These are phyloP conservation scores for Nothophaeocryptopus gaeumannii DNA, from an alignment of 2,329 filamentous ascomycete genomes.

Conservation along the genomic window DNA sequence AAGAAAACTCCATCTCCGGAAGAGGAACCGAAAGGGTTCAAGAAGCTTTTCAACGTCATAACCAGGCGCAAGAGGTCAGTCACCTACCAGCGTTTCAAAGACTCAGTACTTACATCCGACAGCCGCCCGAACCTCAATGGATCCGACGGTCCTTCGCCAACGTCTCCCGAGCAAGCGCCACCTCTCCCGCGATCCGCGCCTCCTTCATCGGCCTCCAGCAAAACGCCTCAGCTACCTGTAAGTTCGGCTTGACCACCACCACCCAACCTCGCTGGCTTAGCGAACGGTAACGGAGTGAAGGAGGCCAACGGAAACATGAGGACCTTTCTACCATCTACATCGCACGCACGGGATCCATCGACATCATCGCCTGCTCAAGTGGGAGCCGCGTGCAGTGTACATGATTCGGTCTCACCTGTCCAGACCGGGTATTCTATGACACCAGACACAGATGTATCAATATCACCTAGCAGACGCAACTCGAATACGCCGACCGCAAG, in stretches of 20 bases:
- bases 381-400: slow-evolving; percentile 10
- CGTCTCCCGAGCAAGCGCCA: background rate
- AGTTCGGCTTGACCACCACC: slow-evolving; percentile 28
- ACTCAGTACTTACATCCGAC: slow-evolving; percentile 8
- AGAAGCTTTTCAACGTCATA: slow-evolving; percentile 30
- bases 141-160: background rate
- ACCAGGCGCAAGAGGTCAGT: slow-evolving; percentile 30
- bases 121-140: slow-evolving; percentile 1
- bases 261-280: slow-evolving; percentile 26
- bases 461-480: slow-evolving; percentile 9
- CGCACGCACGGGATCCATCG: slow-evolving; percentile 20
- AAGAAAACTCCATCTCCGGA: slow-evolving; percentile 17
- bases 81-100: background rate
- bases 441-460: slow-evolving; percentile 13
- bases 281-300: slow-evolving; percentile 17
- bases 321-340: too few relatives aligned
- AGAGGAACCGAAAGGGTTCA: slow-evolving; percentile 28
- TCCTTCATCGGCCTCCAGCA: background rate
- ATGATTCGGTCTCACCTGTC: slow-evolving; percentile 12
- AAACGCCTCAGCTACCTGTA: slow-evolving; percentile 17
- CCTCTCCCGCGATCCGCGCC: background rate
- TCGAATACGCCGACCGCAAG: slow-evolving; percentile 3
- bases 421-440: slow-evolving; percentile 8
- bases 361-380: slow-evolving; percentile 21
- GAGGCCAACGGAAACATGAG: slow-evolving; percentile 6